Evolutionary conservation across 352 stramenopile genomes (phyloP).

Genomic region (Globisporangium irregulare): DNA sequence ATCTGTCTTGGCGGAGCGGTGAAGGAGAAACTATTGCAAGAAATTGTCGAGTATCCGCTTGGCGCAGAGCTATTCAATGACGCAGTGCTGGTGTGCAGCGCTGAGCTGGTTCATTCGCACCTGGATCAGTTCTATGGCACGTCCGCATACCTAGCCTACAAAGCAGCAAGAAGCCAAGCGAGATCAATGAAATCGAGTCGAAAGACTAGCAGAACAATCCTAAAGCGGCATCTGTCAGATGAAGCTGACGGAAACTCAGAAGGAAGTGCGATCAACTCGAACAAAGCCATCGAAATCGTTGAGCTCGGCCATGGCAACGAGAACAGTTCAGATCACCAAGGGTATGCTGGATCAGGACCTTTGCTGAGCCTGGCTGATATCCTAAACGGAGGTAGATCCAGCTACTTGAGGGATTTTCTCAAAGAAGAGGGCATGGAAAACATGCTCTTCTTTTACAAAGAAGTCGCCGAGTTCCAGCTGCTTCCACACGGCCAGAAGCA

Average conservation of each 20-base stretch:
- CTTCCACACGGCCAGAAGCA: slow-evolving; percentile 62
- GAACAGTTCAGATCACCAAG: not conserved
- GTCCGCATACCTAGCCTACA: slow-evolving; percentile 41
- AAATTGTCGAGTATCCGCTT: slow-evolving; percentile 45
- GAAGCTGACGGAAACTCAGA: not conserved
- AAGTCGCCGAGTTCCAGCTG: slow-evolving; percentile 69
- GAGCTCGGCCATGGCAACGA: not conserved
- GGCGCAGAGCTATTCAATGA: slow-evolving; percentile 54
- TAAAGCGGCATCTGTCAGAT: slow-evolving; percentile 8
- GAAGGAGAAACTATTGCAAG: slow-evolving; percentile 45
- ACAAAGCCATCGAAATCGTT: not conserved
- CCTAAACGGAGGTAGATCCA: slow-evolving; percentile 43
- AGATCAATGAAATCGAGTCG: not conserved
- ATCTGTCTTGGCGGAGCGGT: slow-evolving; percentile 43
- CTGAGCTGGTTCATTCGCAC: slow-evolving; percentile 59
- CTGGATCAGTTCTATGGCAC: slow-evolving; percentile 57
- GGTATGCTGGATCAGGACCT: not conserved
- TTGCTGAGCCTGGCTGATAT: slow-evolving; percentile 33
- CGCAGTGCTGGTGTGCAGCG: slow-evolving; percentile 51
- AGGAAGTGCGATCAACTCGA: not conserved
- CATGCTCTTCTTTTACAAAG: slow-evolving; percentile 68
- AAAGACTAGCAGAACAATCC: slow-evolving; percentile 6
- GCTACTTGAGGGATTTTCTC: slow-evolving; percentile 59
- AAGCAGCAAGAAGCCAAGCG: slow-evolving; percentile 18
- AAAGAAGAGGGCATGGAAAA: slow-evolving; percentile 48